A percentile compares a stretch with the other conserved stretches of the same genome.
Evolutionary conservation across 371 early-diverging fungal species (phyloP).

Genomic region (Coemansia sp.): DNA sequence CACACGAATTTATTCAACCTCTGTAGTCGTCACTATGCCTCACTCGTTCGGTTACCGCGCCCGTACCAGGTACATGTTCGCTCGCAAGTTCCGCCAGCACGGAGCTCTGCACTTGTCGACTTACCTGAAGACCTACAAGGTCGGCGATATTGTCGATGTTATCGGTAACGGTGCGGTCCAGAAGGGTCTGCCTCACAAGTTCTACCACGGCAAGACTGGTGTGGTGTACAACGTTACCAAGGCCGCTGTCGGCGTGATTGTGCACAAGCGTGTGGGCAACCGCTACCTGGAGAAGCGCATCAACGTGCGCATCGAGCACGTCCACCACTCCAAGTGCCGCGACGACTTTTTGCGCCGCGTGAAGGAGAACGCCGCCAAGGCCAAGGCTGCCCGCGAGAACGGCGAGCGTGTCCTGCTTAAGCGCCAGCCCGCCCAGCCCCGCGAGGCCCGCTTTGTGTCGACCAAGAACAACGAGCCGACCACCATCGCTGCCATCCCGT

Average conservation of each 20-base stretch:
- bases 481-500: constrained; percentile 91
- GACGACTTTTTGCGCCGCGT: constrained; percentile 97
- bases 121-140: constrained; percentile 96
- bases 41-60: constrained; percentile 97
- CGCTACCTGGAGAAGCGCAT: constrained; percentile 98
- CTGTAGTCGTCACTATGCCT: constrained; percentile 65
- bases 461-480: constrained; percentile 86
- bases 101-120: constrained; percentile 93
- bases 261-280: constrained; percentile 98
- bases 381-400: constrained; percentile 71
- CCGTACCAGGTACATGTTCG: constrained; percentile 98
- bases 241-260: constrained; percentile 96
- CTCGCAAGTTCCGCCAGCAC: constrained; percentile 94
- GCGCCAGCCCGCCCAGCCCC: constrained; percentile 92
- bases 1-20: constrained; percentile 2
- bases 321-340: constrained; percentile 99
- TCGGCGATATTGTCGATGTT: constrained; percentile 98
- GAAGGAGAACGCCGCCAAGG: constrained; percentile 85
- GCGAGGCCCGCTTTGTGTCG: constrained; percentile 86
- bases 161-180: constrained; percentile 97
- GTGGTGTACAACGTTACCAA: constrained; percentile 99
- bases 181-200: constrained; percentile 99
- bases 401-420: constrained; percentile 75
- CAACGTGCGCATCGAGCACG: constrained; percentile 98
- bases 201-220: constrained; percentile 99